Conservation (phyloP, 2,329 filamentous ascomycete genomes). For the Talaromyces sp. region DNA sequence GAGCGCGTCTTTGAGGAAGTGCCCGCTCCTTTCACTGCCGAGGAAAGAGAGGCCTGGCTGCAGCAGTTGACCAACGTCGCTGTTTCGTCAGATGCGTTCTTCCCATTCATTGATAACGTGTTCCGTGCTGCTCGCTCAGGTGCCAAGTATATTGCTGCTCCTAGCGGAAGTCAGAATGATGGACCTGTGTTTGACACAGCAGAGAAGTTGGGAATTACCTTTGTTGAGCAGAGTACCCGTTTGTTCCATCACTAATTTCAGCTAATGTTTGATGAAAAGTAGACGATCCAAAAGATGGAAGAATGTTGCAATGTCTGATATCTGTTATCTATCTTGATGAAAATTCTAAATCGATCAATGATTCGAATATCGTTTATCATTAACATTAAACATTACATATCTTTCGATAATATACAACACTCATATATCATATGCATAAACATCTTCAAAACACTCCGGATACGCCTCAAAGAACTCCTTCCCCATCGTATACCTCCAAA, state of each 20-base stretch:
- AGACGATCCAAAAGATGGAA: too few species aligned
- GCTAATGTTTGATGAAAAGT: neutral
- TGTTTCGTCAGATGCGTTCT: slow-evolving; percentile 93
- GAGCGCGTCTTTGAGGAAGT: slow-evolving; percentile 89
- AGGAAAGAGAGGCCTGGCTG: slow-evolving; percentile 85
- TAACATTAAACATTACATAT: neutral
- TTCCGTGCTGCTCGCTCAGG: slow-evolving; percentile 86
- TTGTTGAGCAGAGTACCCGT: slow-evolving; percentile 90
- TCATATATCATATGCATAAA: neutral
- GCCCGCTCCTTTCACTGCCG: slow-evolving; percentile 72
- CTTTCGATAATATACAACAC: neutral
- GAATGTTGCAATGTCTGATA: neutral
- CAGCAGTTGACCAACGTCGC: slow-evolving; percentile 71
- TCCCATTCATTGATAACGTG: slow-evolving; percentile 98
- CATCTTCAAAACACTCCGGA: slow-evolving; percentile 6
- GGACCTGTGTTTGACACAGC: slow-evolving; percentile 67
- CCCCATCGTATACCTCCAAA: slow-evolving; percentile 4
- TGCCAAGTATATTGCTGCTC: slow-evolving; percentile 92
- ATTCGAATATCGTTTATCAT: neutral
- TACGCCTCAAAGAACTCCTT: slow-evolving; percentile 5
- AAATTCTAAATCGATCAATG: neutral
- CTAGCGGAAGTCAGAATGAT: slow-evolving; percentile 65
- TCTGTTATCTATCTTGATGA: neutral
- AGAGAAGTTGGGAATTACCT: slow-evolving; percentile 86
- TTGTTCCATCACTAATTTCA: slow-evolving; percentile 82